A percentile compares a stretch with the other conserved stretches of the same genome.
phyloP scores from a whole-genome alignment of 257 asterid genomes.

The Lycium barbarum region DNA sequence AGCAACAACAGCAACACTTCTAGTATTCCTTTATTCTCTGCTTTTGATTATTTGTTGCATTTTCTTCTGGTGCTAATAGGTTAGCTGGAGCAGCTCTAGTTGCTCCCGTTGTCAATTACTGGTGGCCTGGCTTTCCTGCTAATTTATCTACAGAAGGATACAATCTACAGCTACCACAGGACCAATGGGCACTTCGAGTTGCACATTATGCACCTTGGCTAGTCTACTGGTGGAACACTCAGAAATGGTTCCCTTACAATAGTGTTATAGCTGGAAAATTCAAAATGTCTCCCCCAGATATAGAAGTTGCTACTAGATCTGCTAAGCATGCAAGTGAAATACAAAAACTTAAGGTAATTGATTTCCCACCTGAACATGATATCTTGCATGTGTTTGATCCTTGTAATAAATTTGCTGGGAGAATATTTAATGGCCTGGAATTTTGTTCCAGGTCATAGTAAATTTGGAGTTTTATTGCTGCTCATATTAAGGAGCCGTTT shows the following conservation, averaged over 20 bases:
- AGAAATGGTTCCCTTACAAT: conserved; percentile 61
- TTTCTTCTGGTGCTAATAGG: conserved; percentile 41
- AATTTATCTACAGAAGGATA: conserved; percentile 55
- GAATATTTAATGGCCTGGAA: neutral
- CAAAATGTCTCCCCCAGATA: conserved; percentile 52
- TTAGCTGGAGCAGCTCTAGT: conserved; percentile 58
- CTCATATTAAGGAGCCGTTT: neutral
- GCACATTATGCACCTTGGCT: conserved; percentile 68
- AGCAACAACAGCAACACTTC: neutral
- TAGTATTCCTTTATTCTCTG: neutral
- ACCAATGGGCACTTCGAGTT: conserved; percentile 71
- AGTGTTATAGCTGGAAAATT: conserved; percentile 53
- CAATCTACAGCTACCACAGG: conserved; percentile 45
- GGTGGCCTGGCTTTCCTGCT: conserved; percentile 71
- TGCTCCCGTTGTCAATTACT: conserved; percentile 66
- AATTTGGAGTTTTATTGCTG: neutral
- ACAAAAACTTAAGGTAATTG: neutral
- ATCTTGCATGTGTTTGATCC: neutral
- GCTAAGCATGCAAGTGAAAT: neutral
- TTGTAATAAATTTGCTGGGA: neutral
- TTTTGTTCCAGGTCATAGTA: neutral
- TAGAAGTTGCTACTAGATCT: conserved; percentile 41
- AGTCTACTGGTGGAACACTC: conserved; percentile 76
- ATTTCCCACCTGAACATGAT: neutral
- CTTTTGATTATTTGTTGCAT: neutral